Evolutionary conservation across 2,329 filamentous ascomycete species (phyloP), one percentile per base, ranked within the genome.

Genomic region (Fusarium nanum): DNA sequence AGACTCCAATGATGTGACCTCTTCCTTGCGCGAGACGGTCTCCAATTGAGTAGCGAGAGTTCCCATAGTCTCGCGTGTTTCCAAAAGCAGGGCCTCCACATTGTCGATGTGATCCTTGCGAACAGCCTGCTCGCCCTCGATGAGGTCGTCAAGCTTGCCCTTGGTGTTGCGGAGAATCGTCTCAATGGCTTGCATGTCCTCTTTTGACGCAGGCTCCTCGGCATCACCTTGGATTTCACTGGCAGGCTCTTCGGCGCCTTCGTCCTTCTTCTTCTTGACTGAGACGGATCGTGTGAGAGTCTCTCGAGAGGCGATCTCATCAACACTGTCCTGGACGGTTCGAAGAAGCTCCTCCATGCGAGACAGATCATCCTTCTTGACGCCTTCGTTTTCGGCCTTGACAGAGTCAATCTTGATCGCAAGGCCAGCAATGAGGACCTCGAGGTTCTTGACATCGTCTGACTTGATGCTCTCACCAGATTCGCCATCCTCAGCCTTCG

Each of bases 161-260:
- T 98, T 98, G 32, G 94, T 94, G 77, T 97, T 97, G 44, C 92
- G 89, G 14, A 98, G 85, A 50, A 98, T 89, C 0, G 92, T 97
- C 79, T 98, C 95, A 62, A 98, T 94, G 13, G 93, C 93, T 66
- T 95, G 89, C 0, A 94, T 93, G 73, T 98, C 94, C 71, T 97
- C 93, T 76, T 93, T 82, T 77, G 71, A 84, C 73, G 72, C 85
- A 75, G 63, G 82, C 60, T 85, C 81, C 7, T 74, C 72, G 16
- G 60, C 70, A 13, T 67, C 63, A 11, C 63, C 59, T 20, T 57
- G 59, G 16, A 64, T 63, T n/a, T 23, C 49, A 32, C 60, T 60
- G 6, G 49, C 60, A 11, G 41, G 37, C 22, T 34, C 22, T 45
- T 61, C 64, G 7, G 59, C 64, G n/a, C 42, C 67, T 30, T 76